Conservation (phyloP, 331 rosid species). For the Saraca asoca region DNA sequence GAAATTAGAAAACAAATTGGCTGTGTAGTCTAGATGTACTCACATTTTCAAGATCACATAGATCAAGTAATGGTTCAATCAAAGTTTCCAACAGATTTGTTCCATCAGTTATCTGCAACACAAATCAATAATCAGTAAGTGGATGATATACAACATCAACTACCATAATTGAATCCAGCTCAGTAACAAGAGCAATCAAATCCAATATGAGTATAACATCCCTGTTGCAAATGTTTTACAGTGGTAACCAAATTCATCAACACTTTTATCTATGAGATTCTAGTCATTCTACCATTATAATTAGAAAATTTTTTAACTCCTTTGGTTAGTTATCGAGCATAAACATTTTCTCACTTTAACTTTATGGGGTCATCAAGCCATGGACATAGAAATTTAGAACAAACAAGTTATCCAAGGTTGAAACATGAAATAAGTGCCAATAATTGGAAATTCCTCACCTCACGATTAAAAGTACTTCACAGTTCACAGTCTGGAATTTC, state of each 20-base stretch:
- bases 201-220: conserved; percentile 14
- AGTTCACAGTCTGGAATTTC: background rate
- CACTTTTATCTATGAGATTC: background rate
- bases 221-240: background rate
- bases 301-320: background rate
- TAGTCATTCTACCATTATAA: background rate
- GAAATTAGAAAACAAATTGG: conserved; percentile 23
- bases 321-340: no score
- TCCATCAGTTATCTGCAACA: conserved; percentile 69
- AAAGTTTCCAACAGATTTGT: conserved; percentile 59
- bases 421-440: background rate
- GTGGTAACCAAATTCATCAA: background rate
- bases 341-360: no score
- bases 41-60: conserved; percentile 72
- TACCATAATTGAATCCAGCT: conserved; percentile 26
- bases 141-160: conserved; percentile 31
- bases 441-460: background rate
- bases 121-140: conserved; percentile 27
- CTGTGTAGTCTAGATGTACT: conserved; percentile 41
- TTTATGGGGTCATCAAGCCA: no score
- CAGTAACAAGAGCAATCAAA: conserved; percentile 25
- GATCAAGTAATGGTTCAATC: conserved; percentile 74
- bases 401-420: background rate
- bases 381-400: background rate
- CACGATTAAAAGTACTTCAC: no score